Conservation (phyloP, 1,284 basidiomycete species). For the Sporisorium reilianum region DNA sequence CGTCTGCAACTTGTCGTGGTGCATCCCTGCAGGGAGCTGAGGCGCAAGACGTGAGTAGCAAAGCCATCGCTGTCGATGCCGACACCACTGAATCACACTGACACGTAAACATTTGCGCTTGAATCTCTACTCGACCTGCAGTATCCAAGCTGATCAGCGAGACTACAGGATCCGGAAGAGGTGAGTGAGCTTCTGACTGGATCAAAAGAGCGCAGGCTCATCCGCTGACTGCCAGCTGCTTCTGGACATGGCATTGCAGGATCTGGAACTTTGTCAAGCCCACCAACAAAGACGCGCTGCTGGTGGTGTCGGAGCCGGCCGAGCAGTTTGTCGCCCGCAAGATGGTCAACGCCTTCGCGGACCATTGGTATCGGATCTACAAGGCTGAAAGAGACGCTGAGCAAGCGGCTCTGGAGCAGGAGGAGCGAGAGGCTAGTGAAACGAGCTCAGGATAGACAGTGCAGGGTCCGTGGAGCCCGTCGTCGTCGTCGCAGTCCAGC, state of each 20-base stretch:
- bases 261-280: constrained; percentile 11
- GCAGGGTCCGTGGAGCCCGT: background rate
- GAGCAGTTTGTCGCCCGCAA: constrained; percentile 28
- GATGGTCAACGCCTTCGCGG: constrained; percentile 23
- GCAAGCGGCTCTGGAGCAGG: background rate
- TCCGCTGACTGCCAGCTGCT: background rate
- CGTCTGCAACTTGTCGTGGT: too few species aligned
- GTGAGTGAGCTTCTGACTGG: background rate
- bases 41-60: too few species aligned
- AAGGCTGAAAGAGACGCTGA: constrained; percentile 7
- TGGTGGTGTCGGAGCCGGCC: constrained; percentile 3
- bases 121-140: too few species aligned
- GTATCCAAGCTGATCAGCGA: background rate
- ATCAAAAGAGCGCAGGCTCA: background rate
- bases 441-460: background rate
- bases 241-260: background rate
- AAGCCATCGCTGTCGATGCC: too few species aligned
- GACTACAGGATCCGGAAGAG: background rate
- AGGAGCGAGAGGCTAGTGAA: background rate
- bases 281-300: background rate
- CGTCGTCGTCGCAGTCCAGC: background rate
- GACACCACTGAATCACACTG: too few species aligned
- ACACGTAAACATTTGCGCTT: too few species aligned
- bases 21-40: constrained; percentile 7
- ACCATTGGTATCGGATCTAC: constrained; percentile 1